Evolutionary conservation across 2,329 filamentous ascomycete species (phyloP).

Genomic region (Delphinella strobiligena): DNA sequence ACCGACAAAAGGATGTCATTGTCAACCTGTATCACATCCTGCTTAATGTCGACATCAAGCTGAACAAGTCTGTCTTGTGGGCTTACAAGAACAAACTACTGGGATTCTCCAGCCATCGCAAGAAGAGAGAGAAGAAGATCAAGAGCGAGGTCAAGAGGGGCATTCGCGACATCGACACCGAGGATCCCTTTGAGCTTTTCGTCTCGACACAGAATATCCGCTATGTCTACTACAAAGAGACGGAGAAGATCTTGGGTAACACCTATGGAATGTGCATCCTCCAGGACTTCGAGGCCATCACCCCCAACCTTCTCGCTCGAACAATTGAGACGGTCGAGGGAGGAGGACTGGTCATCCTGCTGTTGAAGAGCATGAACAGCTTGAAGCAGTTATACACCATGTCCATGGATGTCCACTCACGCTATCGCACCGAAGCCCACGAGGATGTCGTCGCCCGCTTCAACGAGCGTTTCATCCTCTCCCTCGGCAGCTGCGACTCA

Average conservation of each 20-base stretch:
- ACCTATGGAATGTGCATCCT: conserved; percentile 98
- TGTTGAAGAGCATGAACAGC: conserved; percentile 93
- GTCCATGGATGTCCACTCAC: conserved; percentile 94
- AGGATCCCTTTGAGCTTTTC: conserved; percentile 95
- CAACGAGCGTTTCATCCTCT: conserved; percentile 94
- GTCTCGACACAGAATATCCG: conserved; percentile 93
- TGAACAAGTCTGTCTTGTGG: conserved; percentile 95
- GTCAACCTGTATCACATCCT: conserved; percentile 91
- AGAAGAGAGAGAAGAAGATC: conserved; percentile 97
- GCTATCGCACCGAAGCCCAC: conserved; percentile 93
- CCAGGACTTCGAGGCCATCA: conserved; percentile 95
- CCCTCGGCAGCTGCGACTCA: conserved; percentile 84
- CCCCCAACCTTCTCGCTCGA: conserved; percentile 87
- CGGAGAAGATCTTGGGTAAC: conserved; percentile 94
- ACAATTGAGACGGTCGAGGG: conserved; percentile 97
- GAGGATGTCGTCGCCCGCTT: conserved; percentile 90
- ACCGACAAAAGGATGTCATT: conserved; percentile 91
- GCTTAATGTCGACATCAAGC: conserved; percentile 76
- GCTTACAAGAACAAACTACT: conserved; percentile 97
- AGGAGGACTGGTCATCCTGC: conserved; percentile 76
- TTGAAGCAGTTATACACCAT: conserved; percentile 94
- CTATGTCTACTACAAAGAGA: conserved; percentile 99
- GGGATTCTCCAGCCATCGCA: conserved; percentile 88
- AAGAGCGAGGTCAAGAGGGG: conserved; percentile 96
- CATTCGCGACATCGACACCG: conserved; percentile 78